phyloP scores from a whole-genome alignment of 192 early-diverging fungal species.

The Thamnidium elegans region DNA sequence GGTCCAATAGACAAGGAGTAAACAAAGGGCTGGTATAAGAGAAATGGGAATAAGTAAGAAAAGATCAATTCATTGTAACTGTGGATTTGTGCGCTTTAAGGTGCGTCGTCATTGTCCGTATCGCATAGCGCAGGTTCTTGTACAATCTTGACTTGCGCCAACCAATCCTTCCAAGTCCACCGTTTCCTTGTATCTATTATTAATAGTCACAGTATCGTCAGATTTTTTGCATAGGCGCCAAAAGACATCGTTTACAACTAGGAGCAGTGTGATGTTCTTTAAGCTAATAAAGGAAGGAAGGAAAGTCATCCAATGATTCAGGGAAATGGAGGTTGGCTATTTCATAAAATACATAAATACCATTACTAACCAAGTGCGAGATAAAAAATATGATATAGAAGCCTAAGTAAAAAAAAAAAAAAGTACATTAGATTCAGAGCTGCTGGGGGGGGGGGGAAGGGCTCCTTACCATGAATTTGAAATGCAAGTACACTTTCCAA shows the following conservation, averaged over 20 bases:
- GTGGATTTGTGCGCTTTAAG: neutral
- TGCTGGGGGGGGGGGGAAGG: neutral
- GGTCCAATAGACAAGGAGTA: no score
- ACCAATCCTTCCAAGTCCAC: neutral
- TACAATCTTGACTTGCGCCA: neutral
- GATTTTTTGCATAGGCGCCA: constrained; percentile 12
- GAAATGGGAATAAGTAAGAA: neutral
- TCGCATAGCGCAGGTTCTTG: neutral
- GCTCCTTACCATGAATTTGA: constrained; percentile 23
- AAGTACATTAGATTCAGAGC: neutral
- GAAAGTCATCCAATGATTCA: constrained; percentile 12
- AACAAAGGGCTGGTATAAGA: neutral
- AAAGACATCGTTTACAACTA: constrained; percentile 6
- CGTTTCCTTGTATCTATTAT: constrained; percentile 1
- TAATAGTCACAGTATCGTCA: neutral
- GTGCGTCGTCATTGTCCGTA: constrained; percentile 3
- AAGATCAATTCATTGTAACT: neutral
- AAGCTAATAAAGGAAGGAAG: constrained; percentile 13
- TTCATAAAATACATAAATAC: constrained; percentile 8
- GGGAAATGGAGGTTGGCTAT: constrained; percentile 6
- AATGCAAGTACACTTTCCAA: constrained; percentile 10
- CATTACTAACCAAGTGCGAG: neutral
- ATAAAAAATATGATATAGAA: constrained; percentile 7
- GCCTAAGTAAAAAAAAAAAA: constrained; percentile 2
- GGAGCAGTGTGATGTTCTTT: constrained; percentile 1